Conservation (phyloP, 1,139 yeast species). For the Trichomonascaceae sp. region DNA sequence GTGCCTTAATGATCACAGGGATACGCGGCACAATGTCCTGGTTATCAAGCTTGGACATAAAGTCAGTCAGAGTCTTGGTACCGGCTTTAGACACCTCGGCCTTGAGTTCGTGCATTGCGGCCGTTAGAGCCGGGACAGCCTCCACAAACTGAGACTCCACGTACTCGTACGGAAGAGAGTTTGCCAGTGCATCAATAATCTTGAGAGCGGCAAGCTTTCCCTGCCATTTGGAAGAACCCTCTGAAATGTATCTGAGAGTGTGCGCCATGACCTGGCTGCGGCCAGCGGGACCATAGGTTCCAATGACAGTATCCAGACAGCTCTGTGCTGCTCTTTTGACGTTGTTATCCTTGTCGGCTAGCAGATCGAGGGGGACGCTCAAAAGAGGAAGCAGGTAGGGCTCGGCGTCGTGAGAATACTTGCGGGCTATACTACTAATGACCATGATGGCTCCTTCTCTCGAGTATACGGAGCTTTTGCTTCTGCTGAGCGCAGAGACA, state of each 20-base stretch:
- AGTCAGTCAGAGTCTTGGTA: conserved; percentile 49
- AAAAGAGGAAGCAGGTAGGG: conserved; percentile 50
- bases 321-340: conserved; percentile 64
- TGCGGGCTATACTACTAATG: conserved; percentile 54
- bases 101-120: conserved; percentile 87
- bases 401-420: conserved; percentile 56
- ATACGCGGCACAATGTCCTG: conserved; percentile 81
- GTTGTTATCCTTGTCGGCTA: conserved; percentile 76
- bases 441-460: conserved; percentile 66
- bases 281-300: conserved; percentile 67
- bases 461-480: conserved; percentile 58
- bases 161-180: conserved; percentile 73
- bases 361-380: conserved; percentile 46
- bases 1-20: conserved; percentile 73
- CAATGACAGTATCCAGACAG: conserved; percentile 49
- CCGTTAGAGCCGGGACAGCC: conserved; percentile 75
- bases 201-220: conserved; percentile 71
- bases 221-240: conserved; percentile 89
- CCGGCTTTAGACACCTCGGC: conserved; percentile 91
- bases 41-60: conserved; percentile 77
- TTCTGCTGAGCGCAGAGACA: conserved; percentile 50
- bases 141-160: conserved; percentile 69
- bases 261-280: conserved; percentile 55
- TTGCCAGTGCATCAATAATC: conserved; percentile 57
- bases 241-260: conserved; percentile 43